These are phyloP conservation scores for Hyphopichia buzzinii DNA, from an alignment of 1,139 yeast genomes.

Conservation along the genomic window DNA sequence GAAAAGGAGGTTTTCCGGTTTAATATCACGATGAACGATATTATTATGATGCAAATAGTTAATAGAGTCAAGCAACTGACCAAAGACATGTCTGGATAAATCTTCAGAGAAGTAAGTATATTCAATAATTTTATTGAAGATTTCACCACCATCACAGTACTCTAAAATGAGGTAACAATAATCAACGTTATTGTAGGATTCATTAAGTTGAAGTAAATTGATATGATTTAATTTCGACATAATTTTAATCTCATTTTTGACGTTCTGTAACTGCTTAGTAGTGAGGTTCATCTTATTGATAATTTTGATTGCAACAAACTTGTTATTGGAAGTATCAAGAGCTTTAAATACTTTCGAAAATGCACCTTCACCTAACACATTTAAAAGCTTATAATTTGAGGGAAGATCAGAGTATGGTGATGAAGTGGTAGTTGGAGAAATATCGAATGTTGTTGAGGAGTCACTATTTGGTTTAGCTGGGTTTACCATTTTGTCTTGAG, in stretches of 20 bases:
- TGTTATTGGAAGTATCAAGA: constrained; percentile 41
- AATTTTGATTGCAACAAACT: constrained; percentile 77
- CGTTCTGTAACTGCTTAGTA: constrained; percentile 48
- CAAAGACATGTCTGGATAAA: constrained; percentile 77
- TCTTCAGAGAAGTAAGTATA: constrained; percentile 88
- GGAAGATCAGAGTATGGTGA: constrained; percentile 15
- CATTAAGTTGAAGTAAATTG: constrained; percentile 68
- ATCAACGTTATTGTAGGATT: constrained; percentile 53
- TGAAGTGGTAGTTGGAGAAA: background rate
- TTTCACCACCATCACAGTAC: constrained; percentile 88
- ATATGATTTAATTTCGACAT: constrained; percentile 74
- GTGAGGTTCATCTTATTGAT: constrained; percentile 65
- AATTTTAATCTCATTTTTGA: constrained; percentile 83
- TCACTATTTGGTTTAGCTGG: background rate
- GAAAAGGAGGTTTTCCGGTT: constrained; percentile 89
- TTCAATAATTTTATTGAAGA: constrained; percentile 89
- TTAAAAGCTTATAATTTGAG: constrained; percentile 18
- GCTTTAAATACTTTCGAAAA: constrained; percentile 86
- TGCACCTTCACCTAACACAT: constrained; percentile 77
- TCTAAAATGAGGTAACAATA: constrained; percentile 82
- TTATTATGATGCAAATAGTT: constrained; percentile 81
- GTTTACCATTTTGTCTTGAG: background rate
- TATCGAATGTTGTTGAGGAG: background rate
- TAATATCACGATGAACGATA: constrained; percentile 91
- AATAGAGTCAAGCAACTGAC: constrained; percentile 81